Evolutionary conservation across 768 basidiomycete genomes (phyloP).

Genomic region (Hypholoma sublateritium): DNA sequence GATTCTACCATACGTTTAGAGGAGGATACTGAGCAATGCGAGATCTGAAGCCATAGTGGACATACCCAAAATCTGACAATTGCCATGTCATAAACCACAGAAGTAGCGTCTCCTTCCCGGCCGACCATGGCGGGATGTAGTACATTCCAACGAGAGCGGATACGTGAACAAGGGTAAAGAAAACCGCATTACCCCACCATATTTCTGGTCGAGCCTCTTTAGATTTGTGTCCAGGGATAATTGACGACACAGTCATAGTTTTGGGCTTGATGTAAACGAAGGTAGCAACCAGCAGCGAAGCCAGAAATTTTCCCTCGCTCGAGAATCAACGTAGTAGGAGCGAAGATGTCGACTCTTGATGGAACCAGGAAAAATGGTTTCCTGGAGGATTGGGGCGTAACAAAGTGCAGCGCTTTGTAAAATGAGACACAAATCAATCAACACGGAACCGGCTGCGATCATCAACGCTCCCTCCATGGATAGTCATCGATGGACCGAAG

Average conservation of each 20-base stretch:
- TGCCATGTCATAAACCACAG: slow-evolving; percentile 68
- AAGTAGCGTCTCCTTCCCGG: slow-evolving; percentile 45
- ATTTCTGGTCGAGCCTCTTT: slow-evolving; percentile 28
- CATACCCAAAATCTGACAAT: slow-evolving; percentile 67
- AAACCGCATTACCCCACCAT: slow-evolving; percentile 65
- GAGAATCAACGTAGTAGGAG: no score
- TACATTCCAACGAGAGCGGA: slow-evolving; percentile 54
- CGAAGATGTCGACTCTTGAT: no score
- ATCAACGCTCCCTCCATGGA: background rate
- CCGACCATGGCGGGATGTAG: slow-evolving; percentile 43
- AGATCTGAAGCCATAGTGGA: slow-evolving; percentile 6
- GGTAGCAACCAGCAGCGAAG: background rate
- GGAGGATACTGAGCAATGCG: slow-evolving; percentile 1
- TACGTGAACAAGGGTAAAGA: slow-evolving; percentile 59
- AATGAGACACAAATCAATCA: no score
- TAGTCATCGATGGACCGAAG: background rate
- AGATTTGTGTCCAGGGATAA: background rate
- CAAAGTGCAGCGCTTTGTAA: no score
- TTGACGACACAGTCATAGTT: background rate
- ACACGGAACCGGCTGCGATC: background rate
- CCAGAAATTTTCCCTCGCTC: background rate
- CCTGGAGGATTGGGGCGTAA: no score
- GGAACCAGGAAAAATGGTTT: no score
- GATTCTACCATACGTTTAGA: slow-evolving; percentile 39
- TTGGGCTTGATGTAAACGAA: background rate